Evolutionary conservation across 2,329 filamentous ascomycete species (phyloP), one percentile per base, ranked within the genome.

Genomic region (Penicillium capsulatum): DNA sequence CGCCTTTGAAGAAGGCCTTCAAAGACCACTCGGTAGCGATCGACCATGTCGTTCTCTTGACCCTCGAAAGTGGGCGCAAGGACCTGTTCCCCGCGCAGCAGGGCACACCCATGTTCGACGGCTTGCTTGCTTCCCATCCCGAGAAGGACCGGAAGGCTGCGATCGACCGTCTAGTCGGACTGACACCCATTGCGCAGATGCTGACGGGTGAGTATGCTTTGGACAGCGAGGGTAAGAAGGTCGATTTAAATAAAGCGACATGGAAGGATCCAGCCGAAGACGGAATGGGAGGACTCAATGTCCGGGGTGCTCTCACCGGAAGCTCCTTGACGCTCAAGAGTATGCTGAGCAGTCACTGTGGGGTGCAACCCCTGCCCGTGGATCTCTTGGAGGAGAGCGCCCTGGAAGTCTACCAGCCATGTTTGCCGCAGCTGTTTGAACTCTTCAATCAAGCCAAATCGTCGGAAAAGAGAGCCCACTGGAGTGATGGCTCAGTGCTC

Each of bases 251-350:
- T 7, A 32, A 47, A 15, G 43, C 50, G 14, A 40, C 44, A 3
- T 60, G 56, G 57, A 34, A 48, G 4, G 50, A 51, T 20, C 15
- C 44, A 1, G 32, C 51, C 1, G 36, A 31, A 10, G 42, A 44
- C 17, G 53, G 50, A 2, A 59, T 57, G 40, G 63, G 63, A 19
- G 63, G 61, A 5, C 44, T 66, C 10, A 66, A 65, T 38, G 44
- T 67, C n/a, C 54, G 61, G 5, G 65, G 62, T 1, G 66, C 61
- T 2, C 34, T 64, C 10, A 68, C 66, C 2, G 63, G 59, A 13
- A 66, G 64, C 36, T 60, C 60, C 9, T 59, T 65, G 37, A 66
- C 66, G 1, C 54, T 69, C 11, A 68, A 69, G 40, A 66, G 61
- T 40, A 37, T 67, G 10, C 43, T 68, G 13, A 58, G 56, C 6